Conservation (phyloP, 2,329 filamentous ascomycete species). For the Ophiocordyceps camponoti-floridani region DNA sequence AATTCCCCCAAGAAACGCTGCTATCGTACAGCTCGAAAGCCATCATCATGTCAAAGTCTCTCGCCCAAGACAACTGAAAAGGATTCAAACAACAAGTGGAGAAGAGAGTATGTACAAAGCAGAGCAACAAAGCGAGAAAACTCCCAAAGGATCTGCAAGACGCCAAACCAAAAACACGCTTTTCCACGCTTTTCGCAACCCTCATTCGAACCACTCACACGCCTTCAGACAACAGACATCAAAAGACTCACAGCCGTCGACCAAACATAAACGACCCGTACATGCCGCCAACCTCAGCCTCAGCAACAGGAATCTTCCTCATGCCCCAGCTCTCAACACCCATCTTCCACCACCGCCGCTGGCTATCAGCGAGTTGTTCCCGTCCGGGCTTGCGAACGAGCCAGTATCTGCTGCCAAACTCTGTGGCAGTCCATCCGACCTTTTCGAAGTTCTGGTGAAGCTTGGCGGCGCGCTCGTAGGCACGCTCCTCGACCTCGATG, state of each 20-base stretch:
- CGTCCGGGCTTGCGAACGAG: conserved; percentile 37
- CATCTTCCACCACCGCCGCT: conserved; percentile 63
- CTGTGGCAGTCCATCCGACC: conserved; percentile 52
- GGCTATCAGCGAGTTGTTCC: conserved; percentile 15
- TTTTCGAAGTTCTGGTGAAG: conserved; percentile 39
- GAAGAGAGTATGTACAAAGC: neutral
- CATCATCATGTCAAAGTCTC: too few species aligned
- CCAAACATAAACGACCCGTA: conserved; percentile 62
- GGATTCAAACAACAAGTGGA: neutral
- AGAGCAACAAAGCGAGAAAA: neutral
- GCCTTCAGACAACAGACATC: too few species aligned
- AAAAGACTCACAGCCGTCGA: conserved; percentile 27
- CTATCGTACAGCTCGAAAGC: too few species aligned
- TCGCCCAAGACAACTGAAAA: too few species aligned
- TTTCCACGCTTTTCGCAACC: neutral
- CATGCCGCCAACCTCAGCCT: conserved; percentile 83
- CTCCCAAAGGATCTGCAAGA: neutral
- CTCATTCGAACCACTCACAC: too few species aligned
- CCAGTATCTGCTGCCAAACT: conserved; percentile 49
- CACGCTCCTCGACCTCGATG: conserved; percentile 54
- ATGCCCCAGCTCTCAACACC: conserved; percentile 73
- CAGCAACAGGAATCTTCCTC: conserved; percentile 79
- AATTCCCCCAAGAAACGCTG: too few species aligned
- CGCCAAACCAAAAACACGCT: neutral
- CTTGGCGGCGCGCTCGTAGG: conserved; percentile 46